Evolutionary conservation across 2,329 filamentous ascomycete genomes (phyloP).

Genomic region (Aureobasidium sp.): DNA sequence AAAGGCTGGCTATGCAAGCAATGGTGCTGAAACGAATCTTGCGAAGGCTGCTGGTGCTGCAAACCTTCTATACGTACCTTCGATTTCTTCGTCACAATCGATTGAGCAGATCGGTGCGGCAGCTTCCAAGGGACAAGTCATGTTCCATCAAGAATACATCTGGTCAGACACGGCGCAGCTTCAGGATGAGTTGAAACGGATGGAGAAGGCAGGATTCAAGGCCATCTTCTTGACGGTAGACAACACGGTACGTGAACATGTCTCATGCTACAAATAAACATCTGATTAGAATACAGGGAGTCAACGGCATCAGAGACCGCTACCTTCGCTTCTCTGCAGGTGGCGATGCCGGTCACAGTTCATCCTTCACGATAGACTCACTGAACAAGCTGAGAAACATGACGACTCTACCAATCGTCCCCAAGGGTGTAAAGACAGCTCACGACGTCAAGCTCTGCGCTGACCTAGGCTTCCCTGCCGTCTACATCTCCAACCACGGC

Average conservation of each 20-base stretch:
- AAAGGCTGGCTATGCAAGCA: slow-evolving; percentile 81
- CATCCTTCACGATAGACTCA: slow-evolving; percentile 28
- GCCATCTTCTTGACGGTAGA: slow-evolving; percentile 35
- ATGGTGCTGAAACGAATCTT: slow-evolving; percentile 51
- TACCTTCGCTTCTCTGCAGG: slow-evolving; percentile 25
- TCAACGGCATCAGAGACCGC: slow-evolving; percentile 29
- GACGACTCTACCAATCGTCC: slow-evolving; percentile 30
- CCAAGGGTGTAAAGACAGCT: slow-evolving; percentile 32
- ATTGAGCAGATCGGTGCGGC: slow-evolving; percentile 27
- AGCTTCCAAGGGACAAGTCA: slow-evolving; percentile 32
- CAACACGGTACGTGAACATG: slow-evolving; percentile 16
- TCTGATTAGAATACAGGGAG: slow-evolving; percentile 15
- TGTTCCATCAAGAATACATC: slow-evolving; percentile 35
- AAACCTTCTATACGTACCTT: slow-evolving; percentile 43
- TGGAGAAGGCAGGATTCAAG: slow-evolving; percentile 28
- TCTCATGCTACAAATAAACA: background rate
- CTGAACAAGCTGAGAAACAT: slow-evolving; percentile 28
- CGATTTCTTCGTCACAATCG: slow-evolving; percentile 27
- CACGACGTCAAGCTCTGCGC: slow-evolving; percentile 30
- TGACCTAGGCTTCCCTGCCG: slow-evolving; percentile 28
- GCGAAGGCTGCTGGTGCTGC: slow-evolving; percentile 41
- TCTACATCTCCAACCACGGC: slow-evolving; percentile 35
- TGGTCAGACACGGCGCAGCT: slow-evolving; percentile 25
- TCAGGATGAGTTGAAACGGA: slow-evolving; percentile 23
- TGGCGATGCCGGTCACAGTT: slow-evolving; percentile 24